A percentile compares a stretch with the other conserved stretches of the same genome.
Evolutionary conservation across 768 basidiomycete species (phyloP).

Genomic region (Amanita pallidorosea): DNA sequence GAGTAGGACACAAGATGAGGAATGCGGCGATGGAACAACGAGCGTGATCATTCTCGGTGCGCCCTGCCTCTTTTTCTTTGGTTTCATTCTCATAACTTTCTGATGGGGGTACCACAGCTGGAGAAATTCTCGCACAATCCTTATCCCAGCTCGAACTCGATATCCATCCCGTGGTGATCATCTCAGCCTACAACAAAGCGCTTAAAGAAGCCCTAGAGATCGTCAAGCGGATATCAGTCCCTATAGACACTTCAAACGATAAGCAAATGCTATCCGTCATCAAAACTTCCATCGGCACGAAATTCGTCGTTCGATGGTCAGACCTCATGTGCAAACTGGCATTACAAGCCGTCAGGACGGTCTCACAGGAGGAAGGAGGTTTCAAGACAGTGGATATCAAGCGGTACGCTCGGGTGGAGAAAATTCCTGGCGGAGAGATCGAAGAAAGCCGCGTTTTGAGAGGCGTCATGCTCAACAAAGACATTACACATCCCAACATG

Average conservation of each 20-base stretch:
- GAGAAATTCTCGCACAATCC: constrained; percentile 95
- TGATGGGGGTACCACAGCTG: constrained; percentile 34
- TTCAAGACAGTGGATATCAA: constrained; percentile 94
- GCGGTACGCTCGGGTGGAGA: constrained; percentile 95
- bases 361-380: constrained; percentile 65
- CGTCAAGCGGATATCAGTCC: constrained; percentile 78
- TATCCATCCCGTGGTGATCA: constrained; percentile 98
- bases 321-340: constrained; percentile 97
- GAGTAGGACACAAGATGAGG: constrained; percentile 95
- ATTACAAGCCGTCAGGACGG: constrained; percentile 83
- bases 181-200: constrained; percentile 95
- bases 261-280: constrained; percentile 92
- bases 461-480: constrained; percentile 98
- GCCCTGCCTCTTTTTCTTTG: constrained; percentile 10
- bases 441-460: constrained; percentile 80
- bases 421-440: constrained; percentile 95
- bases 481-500: constrained; percentile 97
- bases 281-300: constrained; percentile 97
- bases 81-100: not conserved
- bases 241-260: constrained; percentile 81
- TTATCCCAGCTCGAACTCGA: constrained; percentile 88
- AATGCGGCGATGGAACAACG: constrained; percentile 97
- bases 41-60: constrained; percentile 95
- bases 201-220: constrained; percentile 87
- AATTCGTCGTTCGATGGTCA: constrained; percentile 93